Conservation (phyloP, 306 rosid species). For the Styphnolobium japonicum region DNA sequence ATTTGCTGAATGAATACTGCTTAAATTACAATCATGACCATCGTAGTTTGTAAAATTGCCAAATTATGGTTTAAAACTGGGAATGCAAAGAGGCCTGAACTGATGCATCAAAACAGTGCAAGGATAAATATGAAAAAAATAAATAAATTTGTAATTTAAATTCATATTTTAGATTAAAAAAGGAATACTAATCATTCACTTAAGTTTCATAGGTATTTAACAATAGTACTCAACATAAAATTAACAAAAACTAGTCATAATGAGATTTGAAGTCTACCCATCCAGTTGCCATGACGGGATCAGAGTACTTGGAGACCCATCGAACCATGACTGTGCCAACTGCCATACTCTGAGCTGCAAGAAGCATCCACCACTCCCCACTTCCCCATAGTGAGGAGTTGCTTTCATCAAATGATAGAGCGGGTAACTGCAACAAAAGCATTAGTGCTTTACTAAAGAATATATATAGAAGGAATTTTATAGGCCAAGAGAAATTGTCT, state of each 20-base stretch:
- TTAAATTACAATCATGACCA: conserved; percentile 1
- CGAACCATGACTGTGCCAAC: conserved; percentile 97
- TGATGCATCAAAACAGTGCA: not conserved
- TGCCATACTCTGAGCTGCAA: conserved; percentile 99
- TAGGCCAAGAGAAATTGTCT: not conserved
- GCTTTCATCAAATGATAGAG: conserved; percentile 56
- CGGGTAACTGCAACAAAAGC: conserved; percentile 56
- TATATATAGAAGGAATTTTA: not conserved
- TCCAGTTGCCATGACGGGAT: conserved; percentile 97
- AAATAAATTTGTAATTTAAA: not conserved
- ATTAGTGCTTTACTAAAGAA: not conserved
- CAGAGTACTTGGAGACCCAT: conserved; percentile 95
- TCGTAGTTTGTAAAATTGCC: not conserved
- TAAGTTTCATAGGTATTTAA: conserved; percentile 1
- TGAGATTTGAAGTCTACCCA: conserved; percentile 62
- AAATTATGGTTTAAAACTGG: not conserved
- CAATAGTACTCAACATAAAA: conserved; percentile 9
- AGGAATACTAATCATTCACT: not conserved
- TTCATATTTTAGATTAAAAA: not conserved
- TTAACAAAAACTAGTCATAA: not conserved
- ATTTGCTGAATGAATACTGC: not conserved
- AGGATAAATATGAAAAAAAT: not conserved
- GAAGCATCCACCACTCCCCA: conserved; percentile 99
- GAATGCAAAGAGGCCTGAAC: not conserved
- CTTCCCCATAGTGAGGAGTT: conserved; percentile 89